Evolutionary conservation across 495 filamentous ascomycete genomes (phyloP), one percentile per base, ranked within the genome.

Genomic region (Aspergillus mulundensis): DNA sequence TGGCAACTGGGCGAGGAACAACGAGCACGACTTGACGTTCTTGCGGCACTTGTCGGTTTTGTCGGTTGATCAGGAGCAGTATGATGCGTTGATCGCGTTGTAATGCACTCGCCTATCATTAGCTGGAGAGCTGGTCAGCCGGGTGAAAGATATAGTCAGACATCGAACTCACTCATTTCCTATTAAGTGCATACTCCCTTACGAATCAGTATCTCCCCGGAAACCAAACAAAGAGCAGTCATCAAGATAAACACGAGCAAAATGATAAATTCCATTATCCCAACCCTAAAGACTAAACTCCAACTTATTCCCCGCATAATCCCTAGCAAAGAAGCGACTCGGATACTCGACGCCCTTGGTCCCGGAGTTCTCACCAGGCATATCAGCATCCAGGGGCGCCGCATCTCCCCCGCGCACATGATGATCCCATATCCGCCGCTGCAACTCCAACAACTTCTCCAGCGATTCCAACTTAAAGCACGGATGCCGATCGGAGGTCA

Each of bases 231-330:
- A n/a, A n/a, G n/a, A n/a, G n/a, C n/a, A n/a, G n/a, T n/a, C n/a
- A n/a, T n/a, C n/a, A n/a, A n/a, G n/a, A n/a, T n/a, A n/a, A n/a
- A n/a, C n/a, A n/a, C n/a, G n/a, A n/a, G n/a, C n/a, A n/a, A n/a
- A 28, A 28, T 8, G 8, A 28, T 8, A 28, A 28, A 28, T 4
- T 8, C 25, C 25, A 3, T 4, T 4, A 8, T 28, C 25, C 25
- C 25, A 28, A 28, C 8, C 25, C 21, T 67, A 86, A 48, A 83
- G 54, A 47, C 72, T 82, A 62, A 85, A 87, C 64, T 87, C 84
- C 40, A 87, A 64, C 53, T 77, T 58, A 63, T 87, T 87, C 7
- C 84, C 83, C 6, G 79, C 82, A 72, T 72, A 86, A 58, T 86
- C 84, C 50, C 83, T 70, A 0, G 82, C 84, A 66, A 87, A 87